Evolutionary conservation across 2,329 filamentous ascomycete genomes (phyloP).

Genomic region (Trichoderma sp.): DNA sequence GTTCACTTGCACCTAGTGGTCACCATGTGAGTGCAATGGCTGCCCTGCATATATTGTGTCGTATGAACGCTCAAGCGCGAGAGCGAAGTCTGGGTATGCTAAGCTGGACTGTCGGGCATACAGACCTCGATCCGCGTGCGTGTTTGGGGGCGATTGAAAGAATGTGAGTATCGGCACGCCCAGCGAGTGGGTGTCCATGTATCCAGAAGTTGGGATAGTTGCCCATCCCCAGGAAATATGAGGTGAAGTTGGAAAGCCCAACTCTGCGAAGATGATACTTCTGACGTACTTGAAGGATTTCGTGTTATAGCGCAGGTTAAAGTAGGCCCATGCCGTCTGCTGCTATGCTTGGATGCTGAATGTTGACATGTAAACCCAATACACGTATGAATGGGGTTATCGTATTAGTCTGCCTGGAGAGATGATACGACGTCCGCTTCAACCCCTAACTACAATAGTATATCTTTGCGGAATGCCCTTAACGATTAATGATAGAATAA

Average conservation of each 20-base stretch:
- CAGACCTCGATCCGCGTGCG: neutral
- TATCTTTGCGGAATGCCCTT: neutral
- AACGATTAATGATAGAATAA: neutral
- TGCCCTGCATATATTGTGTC: neutral
- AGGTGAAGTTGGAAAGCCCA: neutral
- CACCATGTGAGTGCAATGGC: neutral
- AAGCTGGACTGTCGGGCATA: neutral
- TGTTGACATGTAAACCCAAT: neutral
- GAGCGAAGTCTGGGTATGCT: neutral
- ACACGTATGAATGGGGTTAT: neutral
- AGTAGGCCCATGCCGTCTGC: neutral
- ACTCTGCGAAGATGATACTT: neutral
- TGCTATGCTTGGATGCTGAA: neutral
- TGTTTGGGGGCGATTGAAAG: neutral
- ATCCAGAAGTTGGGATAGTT: slow-evolving; percentile 3
- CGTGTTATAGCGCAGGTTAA: neutral
- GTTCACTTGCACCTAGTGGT: neutral
- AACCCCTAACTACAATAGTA: neutral
- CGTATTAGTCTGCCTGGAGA: neutral
- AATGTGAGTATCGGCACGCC: neutral
- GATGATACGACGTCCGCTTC: neutral
- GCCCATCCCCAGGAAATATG: neutral
- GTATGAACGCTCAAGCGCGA: neutral
- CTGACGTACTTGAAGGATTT: too few species aligned
- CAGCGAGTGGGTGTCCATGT: neutral